Evolutionary conservation across 2,329 filamentous ascomycete genomes (phyloP), one percentile per base, ranked within the genome.

Genomic region (Aureobasidium sp.): DNA sequence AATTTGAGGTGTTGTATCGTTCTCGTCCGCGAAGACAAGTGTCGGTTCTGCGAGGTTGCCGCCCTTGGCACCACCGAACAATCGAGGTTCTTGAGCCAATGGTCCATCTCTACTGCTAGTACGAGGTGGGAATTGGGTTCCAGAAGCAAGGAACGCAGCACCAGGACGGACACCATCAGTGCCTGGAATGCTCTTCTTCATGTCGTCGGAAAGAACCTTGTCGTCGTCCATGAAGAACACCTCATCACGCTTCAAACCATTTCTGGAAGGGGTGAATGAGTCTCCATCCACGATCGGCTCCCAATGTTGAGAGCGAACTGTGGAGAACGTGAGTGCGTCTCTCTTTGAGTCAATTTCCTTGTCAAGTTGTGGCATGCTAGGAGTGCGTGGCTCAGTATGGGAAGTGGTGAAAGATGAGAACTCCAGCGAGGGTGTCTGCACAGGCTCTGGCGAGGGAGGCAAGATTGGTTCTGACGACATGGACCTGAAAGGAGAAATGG

Each of bases 291-390:
- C n/a, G 6, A 43, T 10, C 15, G 74, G 74, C 51, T 74, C 71
- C 4, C 65, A 72, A 17, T 67, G 64, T 42, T 79, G 72, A 3
- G 75, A 75, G 42, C 70, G 65, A 57, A 82, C 75, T 4, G 67
- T 66, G 19, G 77, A 76, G 53, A 77, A 67, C 9, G 71, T 69
- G 29, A 77, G 23, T 4, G 21, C 27, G 19, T 45, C 17, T 13
- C 27, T 57, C n/a, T 27, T 40, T 9, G 51, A 23, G 10, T 55
- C 51, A 10, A 43, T 3, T 15, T 57, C 53, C 17, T 27, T 45
- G n/a, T 42, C 43, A 4, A 47, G n/a, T 27, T 60, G 46, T n/a
- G 45, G 35, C 33, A 53, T 35, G 23, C 27, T 29, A 7, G 59
- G 45, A n/a, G 59, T 53, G 8, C 61, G 31, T 7, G 62, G 62